These are phyloP conservation scores for Saccharomycopsis guyanensis DNA, from an alignment of 805 yeast genomes.

Conservation along the genomic window DNA sequence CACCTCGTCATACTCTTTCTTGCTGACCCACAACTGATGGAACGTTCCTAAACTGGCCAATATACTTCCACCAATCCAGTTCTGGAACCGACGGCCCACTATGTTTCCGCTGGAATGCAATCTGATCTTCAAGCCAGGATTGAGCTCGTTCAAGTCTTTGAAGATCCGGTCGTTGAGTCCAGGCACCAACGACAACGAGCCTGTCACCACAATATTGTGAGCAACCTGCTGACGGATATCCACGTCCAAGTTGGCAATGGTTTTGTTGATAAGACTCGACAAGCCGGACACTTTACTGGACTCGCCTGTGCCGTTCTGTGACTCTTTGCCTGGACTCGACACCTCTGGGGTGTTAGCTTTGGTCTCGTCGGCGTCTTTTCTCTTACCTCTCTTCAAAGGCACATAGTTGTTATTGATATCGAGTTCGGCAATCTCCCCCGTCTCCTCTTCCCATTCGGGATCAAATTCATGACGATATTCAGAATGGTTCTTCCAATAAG, in stretches of 20 bases:
- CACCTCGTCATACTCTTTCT: conserved; percentile 78
- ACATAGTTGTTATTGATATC: conserved; percentile 54
- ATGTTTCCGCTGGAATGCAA: conserved; percentile 74
- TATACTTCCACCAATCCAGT: conserved; percentile 93
- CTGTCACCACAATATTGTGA: conserved; percentile 81
- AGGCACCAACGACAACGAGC: conserved; percentile 74
- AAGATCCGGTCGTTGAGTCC: conserved; percentile 73
- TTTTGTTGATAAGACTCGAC: conserved; percentile 16
- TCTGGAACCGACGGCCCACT: conserved; percentile 67
- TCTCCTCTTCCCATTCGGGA: conserved; percentile 32
- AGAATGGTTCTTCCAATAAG: conserved; percentile 20
- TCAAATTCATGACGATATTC: conserved; percentile 22
- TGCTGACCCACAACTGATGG: conserved; percentile 92
- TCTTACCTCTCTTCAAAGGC: conserved; percentile 57
- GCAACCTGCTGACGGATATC: conserved; percentile 81
- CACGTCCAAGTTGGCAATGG: conserved; percentile 49
- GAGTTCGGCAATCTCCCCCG: conserved; percentile 48
- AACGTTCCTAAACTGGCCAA: conserved; percentile 84
- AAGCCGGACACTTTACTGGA: conserved; percentile 11
- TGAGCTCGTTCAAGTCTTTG: conserved; percentile 55
- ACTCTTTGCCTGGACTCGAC: background rate
- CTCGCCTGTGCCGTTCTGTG: conserved; percentile 21
- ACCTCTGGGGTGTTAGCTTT: conserved; percentile 2
- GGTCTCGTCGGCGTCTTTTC: conserved; percentile 24
- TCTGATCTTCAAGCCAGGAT: conserved; percentile 83